Base-by-base conservation (phyloP, 2,329 filamentous ascomycete genomes). In the Scopulariopsis brevicaulis region DNA sequence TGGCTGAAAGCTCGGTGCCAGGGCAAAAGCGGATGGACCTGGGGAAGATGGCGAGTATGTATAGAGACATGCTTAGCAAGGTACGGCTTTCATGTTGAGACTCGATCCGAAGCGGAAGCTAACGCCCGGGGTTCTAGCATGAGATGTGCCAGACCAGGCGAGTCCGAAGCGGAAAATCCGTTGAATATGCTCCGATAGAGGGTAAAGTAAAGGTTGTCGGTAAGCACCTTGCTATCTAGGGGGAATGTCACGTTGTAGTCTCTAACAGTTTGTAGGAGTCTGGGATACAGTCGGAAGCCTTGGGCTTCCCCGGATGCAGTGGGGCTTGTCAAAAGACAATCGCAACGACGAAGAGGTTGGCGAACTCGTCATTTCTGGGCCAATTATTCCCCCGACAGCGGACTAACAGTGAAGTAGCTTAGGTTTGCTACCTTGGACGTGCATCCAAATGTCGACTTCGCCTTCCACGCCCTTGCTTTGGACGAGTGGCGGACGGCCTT, bases 391-490 rank as follows among this genome's bases (percentile, higher is more conserved):
- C 8, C 8, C 11, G 12, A 4, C 20, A 6, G 20, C 6, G 3
- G 22, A 22, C 53, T 20, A 14, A 46, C 37, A 54, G 7, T 35
- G 37, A 40, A 40, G 14, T 15, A 56, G 54, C 54, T 24, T 25
- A 8, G 22, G 12, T 62, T 60, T 24, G 55, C 62, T 55, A 60
- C 66, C 52, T 20, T 57, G 18, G 54, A 60, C 15, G 60, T 65
- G 11, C 60, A 65, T 15, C 34, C 52, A 61, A 65, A 67, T n/a
- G 68, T 81, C 4, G 74, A 79, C 46, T 75, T 81, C 59, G 79
- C 79, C 1, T 82, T 81, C 60, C 79, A 82, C 52, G 79, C 78
- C 0, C 67, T 82, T 0, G 78, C 78, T 2, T 69, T 82, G 0
- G 79, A 82, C 53, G 79, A 82, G 62, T 72, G 72, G 52, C 72